A percentile compares a stretch with the other conserved stretches of the same genome.
Evolutionary conservation across 1,284 basidiomycete genomes (phyloP).

Genomic region (Ceratobasidium papillatum): DNA sequence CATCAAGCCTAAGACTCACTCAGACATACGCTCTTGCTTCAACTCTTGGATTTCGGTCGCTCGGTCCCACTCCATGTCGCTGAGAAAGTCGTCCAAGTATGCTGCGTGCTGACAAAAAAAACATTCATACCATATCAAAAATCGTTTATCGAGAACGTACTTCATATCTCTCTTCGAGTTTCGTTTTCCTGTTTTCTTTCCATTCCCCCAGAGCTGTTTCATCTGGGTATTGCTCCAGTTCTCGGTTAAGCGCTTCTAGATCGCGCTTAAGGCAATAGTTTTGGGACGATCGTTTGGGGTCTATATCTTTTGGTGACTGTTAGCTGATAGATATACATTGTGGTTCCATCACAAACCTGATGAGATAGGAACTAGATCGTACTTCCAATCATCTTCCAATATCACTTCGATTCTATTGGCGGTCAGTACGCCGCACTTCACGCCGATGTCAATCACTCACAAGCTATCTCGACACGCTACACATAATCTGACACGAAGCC

Average conservation of each 20-base stretch:
- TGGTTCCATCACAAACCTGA: neutral
- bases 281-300: neutral
- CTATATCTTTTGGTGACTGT: neutral
- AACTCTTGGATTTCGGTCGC: neutral
- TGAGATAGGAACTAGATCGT: neutral
- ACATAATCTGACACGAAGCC: neutral
- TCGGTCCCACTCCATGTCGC: neutral
- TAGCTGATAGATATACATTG: neutral
- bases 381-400: neutral
- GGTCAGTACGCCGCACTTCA: neutral
- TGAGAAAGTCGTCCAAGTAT: neutral
- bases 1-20: neutral
- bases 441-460: neutral
- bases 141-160: neutral
- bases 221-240: neutral
- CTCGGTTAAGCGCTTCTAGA: neutral
- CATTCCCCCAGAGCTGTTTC: neutral
- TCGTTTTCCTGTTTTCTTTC: neutral
- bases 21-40: neutral
- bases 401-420: neutral
- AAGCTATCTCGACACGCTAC: neutral
- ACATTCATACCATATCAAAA: neutral
- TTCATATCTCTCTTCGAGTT: neutral
- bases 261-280: neutral
- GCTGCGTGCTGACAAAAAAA: neutral